A percentile compares a stretch with the other conserved stretches of the same genome.
Conservation (phyloP, 441 rosid species). For the Dalechampia spathulata region DNA sequence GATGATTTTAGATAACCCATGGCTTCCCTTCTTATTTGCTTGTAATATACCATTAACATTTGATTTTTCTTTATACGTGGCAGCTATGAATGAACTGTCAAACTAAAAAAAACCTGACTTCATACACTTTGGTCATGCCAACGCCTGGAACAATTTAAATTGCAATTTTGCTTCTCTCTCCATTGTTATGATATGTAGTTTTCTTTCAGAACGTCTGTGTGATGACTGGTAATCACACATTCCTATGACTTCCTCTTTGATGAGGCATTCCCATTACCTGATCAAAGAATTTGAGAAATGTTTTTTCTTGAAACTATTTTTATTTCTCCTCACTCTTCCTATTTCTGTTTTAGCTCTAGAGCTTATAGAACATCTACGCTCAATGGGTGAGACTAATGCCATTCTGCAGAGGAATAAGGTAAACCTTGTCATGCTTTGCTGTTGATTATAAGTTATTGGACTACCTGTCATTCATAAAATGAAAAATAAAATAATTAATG, state of each 20-base stretch:
- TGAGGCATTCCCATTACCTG: neutral
- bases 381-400: constrained; percentile 98
- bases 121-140: too few species aligned
- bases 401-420: constrained; percentile 77
- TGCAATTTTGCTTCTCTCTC: neutral
- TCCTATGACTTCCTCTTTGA: neutral
- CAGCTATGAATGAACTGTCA: too few species aligned
- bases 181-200: too few species aligned
- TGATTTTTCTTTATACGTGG: too few species aligned
- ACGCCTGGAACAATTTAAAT: neutral
- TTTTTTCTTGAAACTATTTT: too few species aligned
- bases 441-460: too few species aligned
- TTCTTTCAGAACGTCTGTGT: too few species aligned
- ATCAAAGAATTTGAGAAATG: neutral
- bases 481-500: too few species aligned
- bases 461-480: too few species aligned
- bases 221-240: neutral
- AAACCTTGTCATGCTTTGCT: constrained; percentile 18
- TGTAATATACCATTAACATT: too few species aligned
- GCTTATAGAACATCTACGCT: constrained; percentile 87
- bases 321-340: neutral
- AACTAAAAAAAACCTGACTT: too few species aligned
- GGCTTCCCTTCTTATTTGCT: neutral
- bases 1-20: neutral
- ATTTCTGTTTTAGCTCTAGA: constrained; percentile 57